Base-by-base conservation (phyloP, 2,329 filamentous ascomycete genomes). In the Neonectria hederae region DNA sequence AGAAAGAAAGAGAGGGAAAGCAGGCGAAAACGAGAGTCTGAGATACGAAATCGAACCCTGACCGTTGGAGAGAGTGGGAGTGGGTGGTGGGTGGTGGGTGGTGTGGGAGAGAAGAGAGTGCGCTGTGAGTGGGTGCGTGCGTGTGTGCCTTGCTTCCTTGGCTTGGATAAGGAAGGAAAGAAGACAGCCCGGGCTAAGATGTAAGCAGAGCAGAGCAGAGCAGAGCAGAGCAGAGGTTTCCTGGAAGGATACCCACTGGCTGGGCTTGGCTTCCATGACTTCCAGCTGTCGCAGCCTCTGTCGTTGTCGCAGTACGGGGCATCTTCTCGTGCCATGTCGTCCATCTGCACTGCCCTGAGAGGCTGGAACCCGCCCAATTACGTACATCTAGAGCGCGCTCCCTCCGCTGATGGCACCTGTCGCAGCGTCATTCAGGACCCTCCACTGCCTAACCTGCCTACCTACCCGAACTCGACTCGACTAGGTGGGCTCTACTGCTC, bases 11-110 rank as follows among this genome's bases (percentile, higher is more conserved):
- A 46, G 46, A 52, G 49, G 42, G 54, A 54, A 55, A 43, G 48
- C 42, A 32, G 57, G 48, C 46, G 28, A 51, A 52, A 62, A 58
- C 54, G 48, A 55, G 55, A 53, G 42, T 49, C 24, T 51, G 49
- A 65, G 62, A 65, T 65, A 65, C 62, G 62, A 65, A 61, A 61
- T 60, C 56, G 32, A 21, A 65, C 53, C 58, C 49, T 46, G 57
- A 48, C 55, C 46, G 55, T 45, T 40, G 6, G 35, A 32, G 30
- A 32, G 30, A n/a, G n/a, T n/a, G n/a, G n/a, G 35, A 38, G 35
- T 38, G 35, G 14, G 35, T n/a, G 35, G 13, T n/a, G n/a, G n/a
- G n/a, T n/a, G 32, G 38, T 21, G n/a, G 38, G n/a, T 42, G 35
- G 35, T 38, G 35, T 38, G 35, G 35, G 35, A 35, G 13, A 35